Base-by-base conservation (phyloP, 306 rosid species). In the Bauhinia variegata region DNA sequence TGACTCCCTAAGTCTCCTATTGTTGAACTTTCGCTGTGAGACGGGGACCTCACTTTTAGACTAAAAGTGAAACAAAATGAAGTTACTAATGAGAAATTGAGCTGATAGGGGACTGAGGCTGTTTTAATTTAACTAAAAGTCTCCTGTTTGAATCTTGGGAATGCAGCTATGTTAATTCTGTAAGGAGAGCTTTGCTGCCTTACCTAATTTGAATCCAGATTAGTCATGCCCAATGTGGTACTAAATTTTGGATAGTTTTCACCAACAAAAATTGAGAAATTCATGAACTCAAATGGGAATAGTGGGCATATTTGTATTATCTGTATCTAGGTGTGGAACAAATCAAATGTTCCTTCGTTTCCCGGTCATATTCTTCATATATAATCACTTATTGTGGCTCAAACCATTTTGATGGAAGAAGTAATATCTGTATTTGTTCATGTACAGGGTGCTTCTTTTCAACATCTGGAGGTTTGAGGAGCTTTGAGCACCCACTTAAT, bases 401-500 rank as follows among this genome's bases (percentile, higher is more conserved):
- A 1, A 7, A 7, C 33, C 16, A 5, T 19, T 33, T 38, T 7
- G 57, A 19, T 60, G 72, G 71, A 46, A 37, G 38, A 54, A 70
- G 15, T 82, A 28, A 82, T 38, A 30, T 44, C 42, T 31, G 38
- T 73, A 34, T 68, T 63, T 52, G 49, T 59, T 10, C 59, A 12
- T 54, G 42, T 68, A 23, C 54, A 90, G 99, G 96, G 64, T 93
- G 91, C 73, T 93, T 88, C 89, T 93, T 88, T 81, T 78, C 96
- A 73, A 79, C 91, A 48, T 73, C 89, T 2, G 90, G 95, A 67
- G 99, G 99, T 53, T 79, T 93, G 88, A 90, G 92, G 76, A 93
- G 96, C 65, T 93, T 69, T 42, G 99, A 93, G 85, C 96, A 90
- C 78, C 99, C 99, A 10, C 85, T 81, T 48, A 84, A 93, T 67